A percentile compares a stretch with the other conserved stretches of the same genome.
Evolutionary conservation across 305 asterid genomes (phyloP).

Genomic region (Solanum hybrid): DNA sequence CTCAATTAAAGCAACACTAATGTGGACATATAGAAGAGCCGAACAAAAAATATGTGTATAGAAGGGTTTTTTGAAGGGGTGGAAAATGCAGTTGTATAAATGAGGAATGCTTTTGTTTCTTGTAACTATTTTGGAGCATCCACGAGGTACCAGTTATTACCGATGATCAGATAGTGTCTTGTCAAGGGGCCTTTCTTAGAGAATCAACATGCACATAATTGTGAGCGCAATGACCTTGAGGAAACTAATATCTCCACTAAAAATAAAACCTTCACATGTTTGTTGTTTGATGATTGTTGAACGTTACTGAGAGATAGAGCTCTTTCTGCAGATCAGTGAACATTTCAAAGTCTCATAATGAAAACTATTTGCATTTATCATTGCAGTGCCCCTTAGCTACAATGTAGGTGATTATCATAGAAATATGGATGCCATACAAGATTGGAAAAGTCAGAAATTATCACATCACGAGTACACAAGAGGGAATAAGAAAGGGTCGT

Average conservation of each 20-base stretch:
- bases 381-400: background rate
- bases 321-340: background rate
- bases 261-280: background rate
- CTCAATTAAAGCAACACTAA: background rate
- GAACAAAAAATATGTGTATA: background rate
- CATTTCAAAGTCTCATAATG: background rate
- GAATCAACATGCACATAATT: background rate
- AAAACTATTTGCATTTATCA: background rate
- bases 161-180: background rate
- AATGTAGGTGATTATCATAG: background rate
- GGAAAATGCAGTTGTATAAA: background rate
- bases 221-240: background rate
- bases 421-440: background rate
- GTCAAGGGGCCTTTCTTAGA: background rate
- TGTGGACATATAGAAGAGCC: background rate
- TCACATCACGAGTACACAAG: background rate
- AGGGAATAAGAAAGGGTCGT: background rate
- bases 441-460: background rate
- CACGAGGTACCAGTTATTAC: background rate
- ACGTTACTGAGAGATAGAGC: background rate
- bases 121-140: background rate
- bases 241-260: background rate
- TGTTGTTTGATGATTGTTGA: background rate
- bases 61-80: background rate
- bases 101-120: background rate